Evolutionary conservation across 306 rosid genomes (phyloP).

Genomic region (Cucumis cinereus): DNA sequence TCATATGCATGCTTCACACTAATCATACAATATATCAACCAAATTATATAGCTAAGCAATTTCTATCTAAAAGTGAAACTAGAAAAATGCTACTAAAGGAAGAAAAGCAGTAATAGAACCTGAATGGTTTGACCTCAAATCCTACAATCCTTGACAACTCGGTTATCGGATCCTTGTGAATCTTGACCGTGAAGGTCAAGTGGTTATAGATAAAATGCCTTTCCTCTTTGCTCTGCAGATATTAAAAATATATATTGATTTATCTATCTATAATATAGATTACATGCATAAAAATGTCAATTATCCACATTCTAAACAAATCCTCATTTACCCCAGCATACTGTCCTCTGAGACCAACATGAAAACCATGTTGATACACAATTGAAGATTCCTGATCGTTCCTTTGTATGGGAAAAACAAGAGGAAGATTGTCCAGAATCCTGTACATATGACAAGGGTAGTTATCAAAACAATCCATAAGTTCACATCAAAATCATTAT

Average conservation of each 20-base stretch:
- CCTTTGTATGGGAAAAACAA: conserved; percentile 69
- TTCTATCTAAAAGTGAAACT: not conserved
- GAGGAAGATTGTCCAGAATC: conserved; percentile 86
- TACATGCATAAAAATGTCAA: not conserved
- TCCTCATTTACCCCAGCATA: conserved; percentile 53
- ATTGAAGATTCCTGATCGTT: conserved; percentile 54
- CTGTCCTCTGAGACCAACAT: conserved; percentile 76
- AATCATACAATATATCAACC: conserved; percentile 15
- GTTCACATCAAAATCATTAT: not conserved
- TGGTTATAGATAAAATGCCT: conserved; percentile 73
- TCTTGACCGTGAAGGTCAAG: conserved; percentile 58
- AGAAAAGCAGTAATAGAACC: conserved; percentile 28
- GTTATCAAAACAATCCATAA: not conserved
- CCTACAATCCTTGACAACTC: conserved; percentile 77
- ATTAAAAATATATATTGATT: not conserved
- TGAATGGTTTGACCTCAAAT: conserved; percentile 87
- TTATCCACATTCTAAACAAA: conserved; percentile 6
- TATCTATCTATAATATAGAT: conserved; percentile 13
- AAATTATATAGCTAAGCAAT: conserved; percentile 2
- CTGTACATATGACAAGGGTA: conserved; percentile 18
- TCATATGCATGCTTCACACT: conserved; percentile 72
- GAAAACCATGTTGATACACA: conserved; percentile 75
- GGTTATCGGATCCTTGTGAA: conserved; percentile 57
- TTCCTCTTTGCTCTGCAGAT: conserved; percentile 59
- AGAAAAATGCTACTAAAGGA: not conserved